A percentile compares a stretch with the other conserved stretches of the same genome.
phyloP scores from a whole-genome alignment of 805 yeast genomes.

The Tetrapisispora taiwanensis region DNA sequence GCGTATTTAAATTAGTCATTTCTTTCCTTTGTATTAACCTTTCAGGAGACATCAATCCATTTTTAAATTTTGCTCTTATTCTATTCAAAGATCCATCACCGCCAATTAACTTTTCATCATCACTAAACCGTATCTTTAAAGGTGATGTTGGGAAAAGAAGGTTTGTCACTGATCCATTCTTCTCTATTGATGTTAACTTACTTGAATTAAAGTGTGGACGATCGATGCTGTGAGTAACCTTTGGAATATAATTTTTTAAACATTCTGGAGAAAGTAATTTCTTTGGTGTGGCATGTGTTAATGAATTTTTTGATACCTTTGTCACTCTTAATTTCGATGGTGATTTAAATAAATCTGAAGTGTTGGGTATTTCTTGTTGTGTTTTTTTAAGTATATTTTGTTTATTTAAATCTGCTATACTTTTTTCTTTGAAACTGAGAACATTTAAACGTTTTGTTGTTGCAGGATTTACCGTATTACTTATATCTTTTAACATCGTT shows the following conservation, averaged over 20 bases:
- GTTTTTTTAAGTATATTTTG: neutral
- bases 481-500: slow-evolving; percentile 1
- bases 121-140: slow-evolving; percentile 19
- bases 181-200: slow-evolving; percentile 6
- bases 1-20: neutral
- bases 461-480: neutral
- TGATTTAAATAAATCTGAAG: neutral
- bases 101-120: slow-evolving; percentile 20
- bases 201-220: slow-evolving; percentile 10
- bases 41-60: slow-evolving; percentile 20
- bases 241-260: slow-evolving; percentile 9
- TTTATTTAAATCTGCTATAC: neutral
- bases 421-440: neutral
- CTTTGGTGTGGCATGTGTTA: slow-evolving; percentile 23
- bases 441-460: neutral
- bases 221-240: slow-evolving; percentile 24
- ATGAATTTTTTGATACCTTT: neutral
- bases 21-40: neutral
- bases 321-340: neutral
- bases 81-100: slow-evolving; percentile 24
- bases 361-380: neutral
- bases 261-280: slow-evolving; percentile 19
- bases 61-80: slow-evolving; percentile 22
- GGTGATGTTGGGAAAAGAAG: slow-evolving; percentile 25
- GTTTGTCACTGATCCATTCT: slow-evolving; percentile 13